Evolutionary conservation across 164 flowering plant genomes (phyloP), one percentile per base, ranked within the genome.

Genomic region (Stephania japonica): DNA sequence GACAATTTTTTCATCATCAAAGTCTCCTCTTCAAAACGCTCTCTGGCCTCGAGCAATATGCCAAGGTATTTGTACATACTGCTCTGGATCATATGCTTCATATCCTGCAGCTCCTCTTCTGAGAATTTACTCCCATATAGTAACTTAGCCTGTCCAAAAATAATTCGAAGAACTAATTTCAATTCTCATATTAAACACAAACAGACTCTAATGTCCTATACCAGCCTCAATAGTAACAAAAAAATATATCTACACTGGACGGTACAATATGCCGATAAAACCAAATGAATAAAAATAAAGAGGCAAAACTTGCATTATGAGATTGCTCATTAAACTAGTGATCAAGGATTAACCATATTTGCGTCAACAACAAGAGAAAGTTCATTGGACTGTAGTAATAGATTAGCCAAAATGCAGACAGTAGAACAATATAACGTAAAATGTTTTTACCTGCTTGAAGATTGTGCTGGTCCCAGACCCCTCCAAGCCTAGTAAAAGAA

Each of bases 401-500:
- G 23, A 21, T 7, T 56, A 56, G 63, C 63, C 18, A 56, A 18
- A 6, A 56, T 56, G 18, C n/a, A 2, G 63, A 56, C n/a, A 56
- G 63, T 56, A 56, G 21, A 32, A 32, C 38, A 32, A 0, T 4
- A 32, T 56, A 56, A 44, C 7, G 50, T 21, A 56, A 18, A 21
- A 56, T 23, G n/a, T 56, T n/a, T 25, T 21, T 75, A 91, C 98
- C 95, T 93, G 98, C 86, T 93, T 93, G 76, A 89, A 91, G 61
- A 93, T 90, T 32, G 98, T 93, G 82, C 98, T 91, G 69, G 95
- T 93, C 78, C 98, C 98, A 77, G 95, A 87, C 66, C 93, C 93
- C 70, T 82, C 84, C 76, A 83, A 84, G 41, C 98, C 98, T 74
- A 93, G 86, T 43, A 93, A 85, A 42, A 93, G 89, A 81, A 93